These are phyloP conservation scores for Lophiostoma macrostomum DNA, from an alignment of 495 filamentous ascomycete species.

Conservation along the genomic window DNA sequence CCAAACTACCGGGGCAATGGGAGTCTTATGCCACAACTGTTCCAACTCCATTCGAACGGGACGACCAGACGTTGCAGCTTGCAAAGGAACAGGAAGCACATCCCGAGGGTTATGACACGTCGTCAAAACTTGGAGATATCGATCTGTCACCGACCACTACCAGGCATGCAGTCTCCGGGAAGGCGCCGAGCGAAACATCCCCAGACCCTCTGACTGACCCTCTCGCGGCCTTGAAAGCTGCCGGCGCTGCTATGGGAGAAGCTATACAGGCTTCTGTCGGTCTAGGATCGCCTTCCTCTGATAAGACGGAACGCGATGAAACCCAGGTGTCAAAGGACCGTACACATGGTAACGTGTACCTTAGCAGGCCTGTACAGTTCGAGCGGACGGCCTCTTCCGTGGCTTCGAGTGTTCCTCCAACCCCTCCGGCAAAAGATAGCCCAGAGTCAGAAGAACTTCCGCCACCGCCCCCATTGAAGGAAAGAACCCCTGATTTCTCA, in stretches of 20 bases:
- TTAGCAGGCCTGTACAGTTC: conserved; percentile 27
- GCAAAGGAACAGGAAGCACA: not conserved
- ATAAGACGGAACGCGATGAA: not conserved
- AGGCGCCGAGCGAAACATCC: conserved; percentile 12
- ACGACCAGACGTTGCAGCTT: conserved; percentile 3
- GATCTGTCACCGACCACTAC: conserved; percentile 41
- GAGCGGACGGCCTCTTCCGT: conserved; percentile 32
- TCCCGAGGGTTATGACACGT: not conserved
- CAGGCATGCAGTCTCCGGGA: conserved; percentile 23
- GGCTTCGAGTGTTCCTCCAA: conserved; percentile 32
- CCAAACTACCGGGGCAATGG: conserved; percentile 64
- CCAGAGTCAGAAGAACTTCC: conserved; percentile 28
- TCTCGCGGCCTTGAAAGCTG: conserved; percentile 31
- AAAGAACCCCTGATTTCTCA: conserved; percentile 32
- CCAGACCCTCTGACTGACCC: conserved; percentile 22
- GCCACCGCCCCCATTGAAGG: conserved; percentile 52
- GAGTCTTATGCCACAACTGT: conserved; percentile 54
- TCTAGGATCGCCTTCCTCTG: conserved; percentile 13
- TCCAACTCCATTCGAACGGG: conserved; percentile 31
- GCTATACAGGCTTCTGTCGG: conserved; percentile 33
- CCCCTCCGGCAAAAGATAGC: conserved; percentile 36
- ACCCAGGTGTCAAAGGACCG: not conserved
- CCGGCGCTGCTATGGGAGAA: conserved; percentile 37
- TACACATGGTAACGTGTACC: conserved; percentile 28
- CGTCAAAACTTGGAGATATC: conserved; percentile 29